phyloP scores from a whole-genome alignment of 345 rosid species.

The rapeseed (Brassica napus) region Da-Ae NC_063448.1:50816501-50817000 shows the following conservation, averaged over 20 bases:
- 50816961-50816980: constrained; percentile 47
- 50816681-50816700: constrained; percentile 2
- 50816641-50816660: background rate
- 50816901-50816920: constrained; percentile 48
- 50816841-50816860: background rate
- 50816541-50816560: background rate
- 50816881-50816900: constrained; percentile 43
- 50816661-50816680: background rate
- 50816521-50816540: background rate
- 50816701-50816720: background rate
- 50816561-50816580: too few relatives aligned
- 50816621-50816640: background rate
- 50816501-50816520: background rate
- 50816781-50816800: constrained; percentile 31
- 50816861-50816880: constrained; percentile 32
- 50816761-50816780: constrained; percentile 32
- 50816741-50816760: constrained; percentile 39
- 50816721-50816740: background rate
- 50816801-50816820: background rate
- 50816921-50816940: constrained; percentile 42
- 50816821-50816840: background rate
- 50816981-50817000: constrained; percentile 52
- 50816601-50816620: background rate
- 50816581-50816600: background rate
- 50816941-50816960: constrained; percentile 53